Percentiles rank a stretch among this genome's conserved stretches.
These are phyloP conservation scores for Spathaspora sp. DNA, from an alignment of 1,139 yeast species.

Conservation along the genomic window DNA sequence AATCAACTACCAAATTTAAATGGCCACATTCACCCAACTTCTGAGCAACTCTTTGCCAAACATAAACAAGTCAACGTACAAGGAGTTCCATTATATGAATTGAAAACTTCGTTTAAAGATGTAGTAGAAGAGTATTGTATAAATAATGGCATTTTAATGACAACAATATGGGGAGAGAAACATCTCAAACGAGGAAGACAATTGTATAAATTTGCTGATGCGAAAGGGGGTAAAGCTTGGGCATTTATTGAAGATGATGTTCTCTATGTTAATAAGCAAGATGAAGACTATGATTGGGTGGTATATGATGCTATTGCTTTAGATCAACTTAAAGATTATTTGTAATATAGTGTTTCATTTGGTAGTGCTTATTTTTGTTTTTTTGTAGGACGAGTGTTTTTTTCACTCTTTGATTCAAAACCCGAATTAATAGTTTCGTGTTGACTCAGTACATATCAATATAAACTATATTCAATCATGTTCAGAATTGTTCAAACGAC, in stretches of 20 bases:
- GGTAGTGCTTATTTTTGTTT: not conserved
- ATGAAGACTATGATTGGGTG: conserved; percentile 7
- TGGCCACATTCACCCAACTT: conserved; percentile 14
- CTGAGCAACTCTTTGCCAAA: conserved; percentile 9
- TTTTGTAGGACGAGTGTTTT: not conserved
- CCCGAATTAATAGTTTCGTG: too few relatives aligned
- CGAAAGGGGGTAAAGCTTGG: conserved; percentile 11
- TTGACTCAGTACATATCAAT: too few relatives aligned
- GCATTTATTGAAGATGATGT: conserved; percentile 36
- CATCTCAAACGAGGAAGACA: conserved; percentile 11
- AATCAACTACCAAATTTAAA: conserved; percentile 18
- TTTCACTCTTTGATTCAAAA: not conserved
- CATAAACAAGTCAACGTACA: not conserved
- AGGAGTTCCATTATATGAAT: conserved; percentile 26
- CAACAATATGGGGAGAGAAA: conserved; percentile 23
- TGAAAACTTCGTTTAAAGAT: conserved; percentile 37
- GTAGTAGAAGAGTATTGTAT: conserved; percentile 35
- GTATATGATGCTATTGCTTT: conserved; percentile 25
- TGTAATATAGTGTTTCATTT: conserved; percentile 3
- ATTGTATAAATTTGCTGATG: conserved; percentile 18
- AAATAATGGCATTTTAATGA: conserved; percentile 24
- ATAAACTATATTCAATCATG: not conserved
- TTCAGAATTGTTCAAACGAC: not conserved
- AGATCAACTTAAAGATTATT: conserved; percentile 14
- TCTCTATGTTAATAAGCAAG: conserved; percentile 22